Percentiles rank a stretch among this genome's conserved stretches.
Evolutionary conservation across 305 asterid genomes (phyloP).

Genomic region (Fraxinus angustifolia): DNA sequence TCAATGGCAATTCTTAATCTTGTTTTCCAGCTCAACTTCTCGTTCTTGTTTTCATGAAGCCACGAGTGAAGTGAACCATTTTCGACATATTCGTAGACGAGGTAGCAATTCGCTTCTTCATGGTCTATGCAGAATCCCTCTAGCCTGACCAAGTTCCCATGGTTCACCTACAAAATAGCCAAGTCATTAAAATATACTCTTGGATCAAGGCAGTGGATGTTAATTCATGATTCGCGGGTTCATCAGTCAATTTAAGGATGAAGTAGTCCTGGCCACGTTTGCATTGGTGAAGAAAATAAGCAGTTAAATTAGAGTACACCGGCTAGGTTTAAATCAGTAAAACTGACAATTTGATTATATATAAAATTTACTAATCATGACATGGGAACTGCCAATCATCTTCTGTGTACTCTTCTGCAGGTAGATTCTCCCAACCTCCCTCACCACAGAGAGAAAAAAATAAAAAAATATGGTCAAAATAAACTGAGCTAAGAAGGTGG

Average conservation of each 20-base stretch:
- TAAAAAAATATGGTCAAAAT: background rate
- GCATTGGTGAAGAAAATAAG: background rate
- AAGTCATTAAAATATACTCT: background rate
- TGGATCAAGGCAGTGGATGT: background rate
- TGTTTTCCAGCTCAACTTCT: conserved; percentile 64
- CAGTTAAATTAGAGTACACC: background rate
- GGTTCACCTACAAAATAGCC: conserved; percentile 60
- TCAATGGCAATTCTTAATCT: conserved; percentile 68
- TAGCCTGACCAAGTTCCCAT: conserved; percentile 84
- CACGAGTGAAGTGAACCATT: conserved; percentile 76
- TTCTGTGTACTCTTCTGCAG: conserved; percentile 20
- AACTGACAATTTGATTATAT: background rate
- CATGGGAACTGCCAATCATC: conserved; percentile 23
- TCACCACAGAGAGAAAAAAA: background rate
- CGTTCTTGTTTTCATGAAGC: conserved; percentile 50
- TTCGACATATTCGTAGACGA: conserved; percentile 78
- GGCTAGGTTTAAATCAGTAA: background rate
- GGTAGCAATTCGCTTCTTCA: conserved; percentile 74
- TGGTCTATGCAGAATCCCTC: conserved; percentile 91
- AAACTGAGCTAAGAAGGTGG: background rate
- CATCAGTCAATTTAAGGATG: background rate
- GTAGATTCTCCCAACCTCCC: conserved; percentile 22
- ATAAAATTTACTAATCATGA: conserved; percentile 16
- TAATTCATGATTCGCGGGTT: background rate
- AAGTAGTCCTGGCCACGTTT: background rate